These are phyloP conservation scores for Russula sp. DNA, from an alignment of 768 basidiomycete genomes.

Conservation along the genomic window DNA sequence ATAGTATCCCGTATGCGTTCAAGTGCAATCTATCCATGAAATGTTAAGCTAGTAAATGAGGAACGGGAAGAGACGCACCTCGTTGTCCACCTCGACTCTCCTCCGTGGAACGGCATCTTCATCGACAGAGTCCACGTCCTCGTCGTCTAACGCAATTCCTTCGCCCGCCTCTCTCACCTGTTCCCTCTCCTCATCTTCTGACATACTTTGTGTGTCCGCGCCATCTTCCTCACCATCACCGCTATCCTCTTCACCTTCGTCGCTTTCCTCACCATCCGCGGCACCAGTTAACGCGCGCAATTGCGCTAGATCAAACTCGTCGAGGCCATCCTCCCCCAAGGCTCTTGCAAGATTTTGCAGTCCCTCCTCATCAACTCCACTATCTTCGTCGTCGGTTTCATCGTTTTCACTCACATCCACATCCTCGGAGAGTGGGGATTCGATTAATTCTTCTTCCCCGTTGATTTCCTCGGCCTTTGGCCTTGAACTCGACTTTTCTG, in stretches of 20 bases:
- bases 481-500: neutral
- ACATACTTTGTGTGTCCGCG: slow-evolving; percentile 24
- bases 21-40: slow-evolving; percentile 52
- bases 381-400: slow-evolving; percentile 22
- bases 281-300: slow-evolving; percentile 37
- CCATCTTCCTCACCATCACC: slow-evolving; percentile 35
- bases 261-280: slow-evolving; percentile 16
- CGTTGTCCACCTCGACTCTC: slow-evolving; percentile 80
- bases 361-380: slow-evolving; percentile 50
- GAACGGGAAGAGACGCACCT: slow-evolving; percentile 37
- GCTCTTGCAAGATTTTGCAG: slow-evolving; percentile 49
- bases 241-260: slow-evolving; percentile 28
- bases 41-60: neutral
- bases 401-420: neutral
- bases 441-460: neutral
- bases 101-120: slow-evolving; percentile 76
- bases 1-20: slow-evolving; percentile 75
- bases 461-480: neutral
- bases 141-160: slow-evolving; percentile 59
- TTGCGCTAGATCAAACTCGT: slow-evolving; percentile 56
- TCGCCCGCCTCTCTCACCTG: slow-evolving; percentile 26
- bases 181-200: slow-evolving; percentile 28
- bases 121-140: slow-evolving; percentile 54
- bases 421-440: neutral
- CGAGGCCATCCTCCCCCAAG: slow-evolving; percentile 56